A percentile compares a stretch with the other conserved stretches of the same genome.
These are phyloP conservation scores for Lachancea quebecensis DNA, from an alignment of 805 yeast species.

Conservation along the genomic window DNA sequence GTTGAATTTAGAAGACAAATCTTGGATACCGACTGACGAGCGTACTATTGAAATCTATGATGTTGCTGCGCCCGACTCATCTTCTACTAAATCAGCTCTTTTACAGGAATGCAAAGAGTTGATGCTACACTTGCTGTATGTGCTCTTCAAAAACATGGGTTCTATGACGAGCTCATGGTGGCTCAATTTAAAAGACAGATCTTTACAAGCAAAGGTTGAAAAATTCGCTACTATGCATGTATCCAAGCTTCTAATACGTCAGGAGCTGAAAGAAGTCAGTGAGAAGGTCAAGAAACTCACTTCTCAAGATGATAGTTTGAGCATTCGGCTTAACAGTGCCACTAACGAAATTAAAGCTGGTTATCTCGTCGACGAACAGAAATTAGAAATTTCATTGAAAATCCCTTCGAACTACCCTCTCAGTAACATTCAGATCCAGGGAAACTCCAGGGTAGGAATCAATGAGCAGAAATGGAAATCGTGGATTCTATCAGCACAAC, in stretches of 20 bases:
- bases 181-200: conserved; percentile 59
- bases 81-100: conserved; percentile 24
- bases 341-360: conserved; percentile 64
- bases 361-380: conserved; percentile 81
- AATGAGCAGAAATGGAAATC: conserved; percentile 91
- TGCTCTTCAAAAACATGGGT: conserved; percentile 27
- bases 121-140: conserved; percentile 22
- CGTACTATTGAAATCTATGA: conserved; percentile 20
- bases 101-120: conserved; percentile 26
- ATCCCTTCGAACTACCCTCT: conserved; percentile 78
- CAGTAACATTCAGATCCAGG: conserved; percentile 64
- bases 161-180: conserved; percentile 49
- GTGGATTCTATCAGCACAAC: conserved; percentile 88
- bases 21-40: conserved; percentile 21
- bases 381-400: conserved; percentile 67
- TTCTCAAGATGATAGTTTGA: conserved; percentile 36
- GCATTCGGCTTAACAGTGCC: conserved; percentile 53
- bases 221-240: conserved; percentile 53
- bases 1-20: conserved; percentile 35
- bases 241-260: conserved; percentile 55
- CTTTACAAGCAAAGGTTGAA: conserved; percentile 53
- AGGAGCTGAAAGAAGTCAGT: conserved; percentile 49
- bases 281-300: conserved; percentile 32
- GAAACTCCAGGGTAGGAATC: conserved; percentile 77
- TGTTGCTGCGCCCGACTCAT: conserved; percentile 12